These are phyloP conservation scores for Westerdykella sp. DNA, from an alignment of 2,329 filamentous ascomycete genomes.

Conservation along the genomic window DNA sequence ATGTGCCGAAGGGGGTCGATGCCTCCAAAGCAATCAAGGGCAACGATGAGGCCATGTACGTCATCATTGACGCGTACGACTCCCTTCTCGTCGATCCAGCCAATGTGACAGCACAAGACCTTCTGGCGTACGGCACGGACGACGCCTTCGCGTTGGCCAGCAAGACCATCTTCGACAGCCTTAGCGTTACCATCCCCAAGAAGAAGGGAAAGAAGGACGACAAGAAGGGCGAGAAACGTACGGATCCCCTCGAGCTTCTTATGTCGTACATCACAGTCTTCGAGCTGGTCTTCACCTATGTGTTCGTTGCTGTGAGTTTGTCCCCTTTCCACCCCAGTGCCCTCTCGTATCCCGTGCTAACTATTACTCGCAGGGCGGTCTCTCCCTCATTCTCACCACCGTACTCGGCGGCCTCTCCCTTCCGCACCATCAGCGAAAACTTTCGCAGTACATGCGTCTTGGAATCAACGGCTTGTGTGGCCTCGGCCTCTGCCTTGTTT, in stretches of 20 bases:
- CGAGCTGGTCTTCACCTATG: slow-evolving; percentile 24
- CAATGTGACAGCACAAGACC: slow-evolving; percentile 13
- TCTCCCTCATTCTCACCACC: slow-evolving; percentile 19
- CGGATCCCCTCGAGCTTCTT: slow-evolving; percentile 3
- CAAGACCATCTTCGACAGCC: slow-evolving; percentile 21
- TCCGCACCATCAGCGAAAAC: slow-evolving; percentile 13
- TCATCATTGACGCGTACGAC: slow-evolving; percentile 8
- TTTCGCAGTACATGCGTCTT: slow-evolving; percentile 18
- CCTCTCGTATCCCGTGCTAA: slow-evolving; percentile 1
- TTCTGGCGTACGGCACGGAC: slow-evolving; percentile 6
- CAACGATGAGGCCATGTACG: slow-evolving; percentile 8
- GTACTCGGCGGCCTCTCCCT: slow-evolving; percentile 25
- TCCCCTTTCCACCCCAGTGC: neutral
- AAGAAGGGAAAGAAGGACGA: slow-evolving; percentile 5
- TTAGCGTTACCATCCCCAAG: slow-evolving; percentile 17
- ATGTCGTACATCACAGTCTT: slow-evolving; percentile 16
- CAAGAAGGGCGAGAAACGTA: slow-evolving; percentile 1
- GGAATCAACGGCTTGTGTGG: slow-evolving; percentile 16
- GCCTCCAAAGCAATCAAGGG: slow-evolving; percentile 10
- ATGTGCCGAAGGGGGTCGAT: slow-evolving; percentile 20
- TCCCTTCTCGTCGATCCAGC: slow-evolving; percentile 2
- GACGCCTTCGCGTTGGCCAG: slow-evolving; percentile 9
- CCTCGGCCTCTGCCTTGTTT: slow-evolving; percentile 19
- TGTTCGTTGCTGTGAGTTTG: slow-evolving; percentile 22
- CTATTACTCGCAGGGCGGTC: slow-evolving; percentile 14